phyloP scores from a whole-genome alignment of 768 basidiomycete genomes.

The Pleurotus sapidus region DNA sequence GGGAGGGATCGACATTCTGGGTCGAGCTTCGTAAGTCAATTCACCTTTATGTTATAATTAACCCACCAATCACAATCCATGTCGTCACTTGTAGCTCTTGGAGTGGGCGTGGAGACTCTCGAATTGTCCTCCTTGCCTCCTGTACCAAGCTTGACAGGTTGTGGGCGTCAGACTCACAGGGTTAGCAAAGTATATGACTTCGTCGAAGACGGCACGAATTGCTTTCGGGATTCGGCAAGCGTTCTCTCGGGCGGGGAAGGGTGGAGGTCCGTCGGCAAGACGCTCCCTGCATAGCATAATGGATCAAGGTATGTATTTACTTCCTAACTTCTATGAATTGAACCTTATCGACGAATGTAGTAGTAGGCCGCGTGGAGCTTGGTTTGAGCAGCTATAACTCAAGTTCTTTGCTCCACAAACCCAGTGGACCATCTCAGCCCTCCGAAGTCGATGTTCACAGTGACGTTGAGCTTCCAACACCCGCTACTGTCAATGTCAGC shows the following conservation, averaged over 20 bases:
- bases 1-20: constrained; percentile 74
- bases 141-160: neutral
- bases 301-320: constrained; percentile 41
- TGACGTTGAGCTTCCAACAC: neutral
- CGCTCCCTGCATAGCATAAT: constrained; percentile 41
- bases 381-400: constrained; percentile 33
- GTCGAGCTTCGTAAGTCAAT: constrained; percentile 42
- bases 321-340: no score
- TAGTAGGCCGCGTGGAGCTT: constrained; percentile 50
- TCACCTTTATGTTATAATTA: constrained; percentile 13
- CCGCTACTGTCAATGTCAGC: no score
- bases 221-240: constrained; percentile 10
- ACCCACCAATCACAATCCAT: no score
- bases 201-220: constrained; percentile 15
- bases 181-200: constrained; percentile 12
- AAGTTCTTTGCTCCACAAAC: constrained; percentile 33
- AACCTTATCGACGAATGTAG: neutral
- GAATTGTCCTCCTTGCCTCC: neutral
- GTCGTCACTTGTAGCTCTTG: constrained; percentile 5
- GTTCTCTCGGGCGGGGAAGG: constrained; percentile 14
- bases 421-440: constrained; percentile 40
- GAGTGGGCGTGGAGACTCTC: constrained; percentile 14
- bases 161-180: constrained; percentile 1
- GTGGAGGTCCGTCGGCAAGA: constrained; percentile 26
- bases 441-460: constrained; percentile 30